A percentile compares a stretch with the other conserved stretches of the same genome.
Conservation (phyloP, 2,329 filamentous ascomycete species). For the Biscogniauxia mediterranea region DNA sequence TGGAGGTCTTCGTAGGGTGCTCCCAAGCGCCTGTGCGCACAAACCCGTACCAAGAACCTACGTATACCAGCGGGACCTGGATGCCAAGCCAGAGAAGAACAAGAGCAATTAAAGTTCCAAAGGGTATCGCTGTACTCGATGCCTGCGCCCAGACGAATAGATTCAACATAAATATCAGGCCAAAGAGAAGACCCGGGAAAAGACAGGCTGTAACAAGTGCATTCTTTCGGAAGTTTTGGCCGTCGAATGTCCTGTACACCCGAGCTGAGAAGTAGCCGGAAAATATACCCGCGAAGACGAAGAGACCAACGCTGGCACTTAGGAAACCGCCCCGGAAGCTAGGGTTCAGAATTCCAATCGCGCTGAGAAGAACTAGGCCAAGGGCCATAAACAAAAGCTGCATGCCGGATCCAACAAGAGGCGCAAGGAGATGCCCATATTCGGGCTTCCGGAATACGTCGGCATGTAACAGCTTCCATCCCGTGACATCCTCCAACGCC, state of each 20-base stretch:
- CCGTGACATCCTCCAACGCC: constrained; percentile 73
- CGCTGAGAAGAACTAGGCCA: constrained; percentile 70
- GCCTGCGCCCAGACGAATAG: constrained; percentile 89
- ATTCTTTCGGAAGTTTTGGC: constrained; percentile 72
- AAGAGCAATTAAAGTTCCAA: constrained; percentile 72
- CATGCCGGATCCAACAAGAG: constrained; percentile 80
- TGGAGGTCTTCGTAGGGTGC: constrained; percentile 75
- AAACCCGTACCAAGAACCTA: constrained; percentile 76
- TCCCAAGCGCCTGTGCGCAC: constrained; percentile 67
- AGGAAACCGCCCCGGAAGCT: constrained; percentile 89
- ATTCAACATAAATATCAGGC: constrained; percentile 75
- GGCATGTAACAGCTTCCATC: constrained; percentile 86
- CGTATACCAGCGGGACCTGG: constrained; percentile 80
- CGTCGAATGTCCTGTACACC: constrained; percentile 81
- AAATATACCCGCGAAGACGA: constrained; percentile 78
- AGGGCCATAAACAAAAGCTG: constrained; percentile 81
- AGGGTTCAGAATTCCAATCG: constrained; percentile 76
- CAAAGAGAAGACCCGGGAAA: constrained; percentile 76
- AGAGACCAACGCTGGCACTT: constrained; percentile 78
- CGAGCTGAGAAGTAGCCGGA: constrained; percentile 85
- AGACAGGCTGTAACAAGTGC: constrained; percentile 73
- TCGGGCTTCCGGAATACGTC: constrained; percentile 79
- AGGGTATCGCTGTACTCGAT: constrained; percentile 82
- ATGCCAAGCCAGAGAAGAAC: constrained; percentile 79
- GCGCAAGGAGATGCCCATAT: constrained; percentile 71